These are phyloP conservation scores for Candida tibetensis DNA, from an alignment of 805 yeast species.

Conservation along the genomic window DNA sequence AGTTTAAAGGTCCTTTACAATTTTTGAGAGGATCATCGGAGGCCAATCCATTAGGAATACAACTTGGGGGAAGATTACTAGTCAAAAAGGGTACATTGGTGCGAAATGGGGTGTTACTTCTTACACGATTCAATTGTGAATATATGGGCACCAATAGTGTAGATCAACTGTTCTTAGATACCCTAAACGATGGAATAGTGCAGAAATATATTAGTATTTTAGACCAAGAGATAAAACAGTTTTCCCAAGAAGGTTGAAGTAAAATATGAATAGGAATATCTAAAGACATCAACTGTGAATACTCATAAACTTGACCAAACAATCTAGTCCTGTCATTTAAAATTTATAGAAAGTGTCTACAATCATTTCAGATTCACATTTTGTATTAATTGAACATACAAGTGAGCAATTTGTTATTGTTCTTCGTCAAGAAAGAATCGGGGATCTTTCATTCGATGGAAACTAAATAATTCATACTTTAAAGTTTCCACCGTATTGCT, in stretches of 20 bases:
- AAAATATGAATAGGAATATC: no score
- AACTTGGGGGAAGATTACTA: constrained; percentile 55
- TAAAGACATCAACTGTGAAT: no score
- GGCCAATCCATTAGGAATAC: constrained; percentile 31
- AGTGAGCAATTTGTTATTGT: no score
- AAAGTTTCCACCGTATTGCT: constrained; percentile 4
- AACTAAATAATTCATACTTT: no score
- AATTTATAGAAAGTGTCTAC: no score
- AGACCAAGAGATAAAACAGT: constrained; percentile 26
- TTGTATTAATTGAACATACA: no score
- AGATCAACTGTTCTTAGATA: constrained; percentile 21
- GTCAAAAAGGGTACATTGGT: constrained; percentile 48
- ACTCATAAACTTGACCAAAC: no score
- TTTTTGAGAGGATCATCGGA: constrained; percentile 44
- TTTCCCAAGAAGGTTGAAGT: no score
- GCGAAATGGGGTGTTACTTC: constrained; percentile 45
- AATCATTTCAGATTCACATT: no score
- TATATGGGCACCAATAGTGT: constrained; percentile 30
- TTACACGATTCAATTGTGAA: constrained; percentile 29
- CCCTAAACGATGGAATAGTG: constrained; percentile 34
- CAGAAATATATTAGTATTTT: constrained; percentile 38
- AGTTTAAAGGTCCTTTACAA: constrained; percentile 45
- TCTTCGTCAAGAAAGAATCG: no score
- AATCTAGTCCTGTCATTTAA: no score
- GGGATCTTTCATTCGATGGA: no score